phyloP scores from a whole-genome alignment of 305 asterid genomes.

The Fraxinus floribunda region DNA sequence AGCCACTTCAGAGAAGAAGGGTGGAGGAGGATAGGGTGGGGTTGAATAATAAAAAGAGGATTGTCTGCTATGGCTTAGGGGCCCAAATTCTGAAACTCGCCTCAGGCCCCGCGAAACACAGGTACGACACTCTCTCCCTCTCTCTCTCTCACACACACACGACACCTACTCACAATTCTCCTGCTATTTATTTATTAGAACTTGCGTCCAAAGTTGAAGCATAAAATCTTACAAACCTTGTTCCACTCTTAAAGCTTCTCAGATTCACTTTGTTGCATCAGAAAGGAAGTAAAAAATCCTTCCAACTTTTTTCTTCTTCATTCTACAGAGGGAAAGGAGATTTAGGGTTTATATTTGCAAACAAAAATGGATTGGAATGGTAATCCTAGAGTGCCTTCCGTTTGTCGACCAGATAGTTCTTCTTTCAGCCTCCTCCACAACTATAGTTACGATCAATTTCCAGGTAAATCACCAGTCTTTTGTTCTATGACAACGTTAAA shows the following conservation, averaged over 20 bases:
- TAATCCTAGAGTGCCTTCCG: constrained; percentile 37
- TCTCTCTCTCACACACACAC: neutral
- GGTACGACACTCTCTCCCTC: constrained; percentile 4
- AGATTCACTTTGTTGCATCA: constrained; percentile 23
- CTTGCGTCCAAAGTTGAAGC: neutral
- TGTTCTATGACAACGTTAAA: neutral
- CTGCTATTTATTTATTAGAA: neutral
- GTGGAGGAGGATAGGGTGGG: neutral
- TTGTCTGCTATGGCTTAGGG: too few relatives aligned
- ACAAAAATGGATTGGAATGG: constrained; percentile 55
- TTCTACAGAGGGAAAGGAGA: neutral
- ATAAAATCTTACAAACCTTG: neutral
- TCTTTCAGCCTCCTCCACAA: constrained; percentile 56
- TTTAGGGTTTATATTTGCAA: neutral
- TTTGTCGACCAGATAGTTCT: constrained; percentile 42
- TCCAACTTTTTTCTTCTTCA: neutral
- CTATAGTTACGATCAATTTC: constrained; percentile 62
- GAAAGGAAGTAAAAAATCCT: neutral
- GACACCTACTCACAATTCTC: neutral
- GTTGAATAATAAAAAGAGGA: too few relatives aligned
- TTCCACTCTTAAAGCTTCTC: neutral
- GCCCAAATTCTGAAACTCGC: too few relatives aligned
- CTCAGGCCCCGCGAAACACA: too few relatives aligned
- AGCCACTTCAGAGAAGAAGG: neutral
- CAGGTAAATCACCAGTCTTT: constrained; percentile 31